Evolutionary conservation across 176 grass and related monocot species (phyloP), one percentile per base, ranked within the genome.

Genomic region (Triticum monococcum): DNA sequence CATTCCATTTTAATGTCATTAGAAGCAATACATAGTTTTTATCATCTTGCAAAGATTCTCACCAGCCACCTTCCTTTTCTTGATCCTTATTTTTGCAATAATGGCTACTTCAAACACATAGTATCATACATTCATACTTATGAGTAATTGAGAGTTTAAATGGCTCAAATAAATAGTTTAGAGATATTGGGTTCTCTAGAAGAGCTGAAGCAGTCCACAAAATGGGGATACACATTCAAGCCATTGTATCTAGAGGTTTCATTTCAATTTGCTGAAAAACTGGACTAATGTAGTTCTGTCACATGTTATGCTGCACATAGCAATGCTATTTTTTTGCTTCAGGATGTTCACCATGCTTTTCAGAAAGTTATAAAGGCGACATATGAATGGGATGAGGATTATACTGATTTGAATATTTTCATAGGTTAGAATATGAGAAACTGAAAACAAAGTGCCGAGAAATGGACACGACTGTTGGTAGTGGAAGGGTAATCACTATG

Each of bases 381-480:
- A 84, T 36, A 68, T 66, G 41, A 16, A 35, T 36, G 62, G 22
- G 46, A 75, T 32, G 78, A 61, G 66, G 84, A 64, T 62, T 75
- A 83, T 85, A 83, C 81, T 87, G 67, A 72, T 69, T 72, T 90
- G 16, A 57, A 61, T 72, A 57, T 88, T 77, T 75, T 91, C 59
- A 54, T 93, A 98, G 97, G 88, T 90, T 85, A 85, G 94, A 98
- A 63, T 96, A 98, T 77, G 97, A 94, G 72, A 92, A 81, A 82
- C 72, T 98, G 78, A 98, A 98, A 88, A 70, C 79, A 16, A 96
- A 91, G 82, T 98, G 97, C 93, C 88, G 88, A 85, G 97, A 98
- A 62, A 98, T 98, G 92, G 96, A 98, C n/a, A 69, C 67, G 2
- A 71, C 88, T 57, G 89, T 98, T 22, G 94, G 97, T 76, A 98